These are phyloP conservation scores for Myxozyma lipomycoides DNA, from an alignment of 805 yeast genomes.

Conservation along the genomic window DNA sequence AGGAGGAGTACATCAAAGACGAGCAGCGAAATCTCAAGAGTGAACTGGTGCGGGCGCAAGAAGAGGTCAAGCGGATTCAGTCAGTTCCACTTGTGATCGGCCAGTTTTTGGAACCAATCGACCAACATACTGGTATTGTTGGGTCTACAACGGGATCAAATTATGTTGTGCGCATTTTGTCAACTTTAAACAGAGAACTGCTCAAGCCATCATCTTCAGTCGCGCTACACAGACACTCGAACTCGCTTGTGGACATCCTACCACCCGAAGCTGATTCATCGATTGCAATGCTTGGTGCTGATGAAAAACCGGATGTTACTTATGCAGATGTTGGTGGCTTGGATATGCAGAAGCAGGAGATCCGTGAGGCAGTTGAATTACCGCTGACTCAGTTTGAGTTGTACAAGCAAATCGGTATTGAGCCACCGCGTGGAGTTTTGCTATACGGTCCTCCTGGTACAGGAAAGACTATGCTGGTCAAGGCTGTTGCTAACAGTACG, in stretches of 20 bases:
- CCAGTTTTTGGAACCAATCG: conserved; percentile 95
- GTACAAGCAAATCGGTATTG: conserved; percentile 93
- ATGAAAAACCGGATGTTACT: conserved; percentile 91
- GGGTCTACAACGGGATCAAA: conserved; percentile 97
- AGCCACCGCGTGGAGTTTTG: conserved; percentile 97
- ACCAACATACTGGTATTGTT: conserved; percentile 92
- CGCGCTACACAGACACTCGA: conserved; percentile 96
- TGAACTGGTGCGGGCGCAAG: conserved; percentile 94
- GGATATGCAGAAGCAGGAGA: conserved; percentile 99
- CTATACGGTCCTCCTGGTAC: conserved; percentile 99
- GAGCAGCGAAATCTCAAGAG: conserved; percentile 95
- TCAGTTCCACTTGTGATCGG: conserved; percentile 98
- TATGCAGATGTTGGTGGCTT: conserved; percentile 98
- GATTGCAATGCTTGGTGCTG: conserved; percentile 89
- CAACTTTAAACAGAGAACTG: conserved; percentile 91
- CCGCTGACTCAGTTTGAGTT: conserved; percentile 94
- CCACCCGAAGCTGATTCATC: conserved; percentile 99
- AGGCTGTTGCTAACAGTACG: conserved; percentile 96
- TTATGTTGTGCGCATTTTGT: conserved; percentile 90
- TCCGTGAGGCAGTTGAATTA: conserved; percentile 95
- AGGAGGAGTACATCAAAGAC: conserved; percentile 96
- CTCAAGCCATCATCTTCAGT: conserved; percentile 93
- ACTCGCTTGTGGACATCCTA: conserved; percentile 91
- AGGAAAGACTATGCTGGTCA: conserved; percentile 97
- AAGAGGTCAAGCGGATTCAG: conserved; percentile 95